Base-by-base conservation (phyloP, 2,329 filamentous ascomycete genomes). In the Alternaria brassicicola region DNA sequence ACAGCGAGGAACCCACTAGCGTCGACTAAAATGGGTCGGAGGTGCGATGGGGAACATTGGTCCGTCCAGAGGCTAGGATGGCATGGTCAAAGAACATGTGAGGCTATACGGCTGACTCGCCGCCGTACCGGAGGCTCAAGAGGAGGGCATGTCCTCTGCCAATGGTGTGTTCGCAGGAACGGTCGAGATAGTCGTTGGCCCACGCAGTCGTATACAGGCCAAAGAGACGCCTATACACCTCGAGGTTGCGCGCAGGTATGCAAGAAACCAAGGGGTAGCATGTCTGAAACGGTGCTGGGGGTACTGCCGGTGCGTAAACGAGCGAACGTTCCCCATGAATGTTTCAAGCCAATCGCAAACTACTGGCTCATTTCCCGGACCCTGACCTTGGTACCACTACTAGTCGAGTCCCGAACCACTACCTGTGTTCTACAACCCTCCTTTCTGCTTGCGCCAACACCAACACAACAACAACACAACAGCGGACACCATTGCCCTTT, bases 341-440 rank as follows among this genome's bases (percentile, higher is more conserved):
- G 43, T 47, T 47, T 47, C 43, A 47, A 23, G 21, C 43, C 43
- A 47, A 47, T 47, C 30, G 35, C 43, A 33, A 19, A 13, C 36
- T 39, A 39, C 36, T 39, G 36, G 30, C 53, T 66, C 63, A 66
- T 68, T 64, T 66, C 58, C 53, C 64, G 55, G 48, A 51, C 35
- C 53, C 53, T 41, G 50, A 48, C 56, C 52, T 55, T n/a, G 3
- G 19, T 23, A 35, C 43, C 23, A 31, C 30, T 33, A n/a, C 17
- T 47, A 15, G 19, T 15, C 10, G 36, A 49, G 15, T 36, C 59
- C 48, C 41, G 41, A 57, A 69, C 62, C 59, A 63, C 55, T 57
- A 55, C 63, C 58, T 57, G 43, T 47, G 43, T 47, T 47, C 43
- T 47, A 12, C 43, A 21, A 21, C 35, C 36, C 55, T 48, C 48